A percentile compares a stretch with the other conserved stretches of the same genome.
Conservation (phyloP, 2,329 filamentous ascomycete species). For the Hysterium pulicare region DNA sequence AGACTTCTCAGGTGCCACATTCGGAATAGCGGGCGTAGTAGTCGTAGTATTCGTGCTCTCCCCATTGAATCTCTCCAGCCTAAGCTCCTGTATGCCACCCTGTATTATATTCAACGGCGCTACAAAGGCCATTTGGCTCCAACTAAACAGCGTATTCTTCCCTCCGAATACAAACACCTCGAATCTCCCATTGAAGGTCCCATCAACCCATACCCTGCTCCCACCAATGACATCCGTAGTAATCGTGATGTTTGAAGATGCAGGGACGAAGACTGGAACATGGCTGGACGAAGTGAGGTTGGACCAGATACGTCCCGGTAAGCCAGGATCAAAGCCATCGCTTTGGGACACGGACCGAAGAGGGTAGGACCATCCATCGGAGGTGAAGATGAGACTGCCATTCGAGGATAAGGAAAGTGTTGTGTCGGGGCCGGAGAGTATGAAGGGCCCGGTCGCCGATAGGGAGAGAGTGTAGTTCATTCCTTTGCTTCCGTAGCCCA, state of each 20-base stretch:
- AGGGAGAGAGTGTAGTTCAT: conserved; percentile 46
- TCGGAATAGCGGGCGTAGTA: no score
- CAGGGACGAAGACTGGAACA: conserved; percentile 35
- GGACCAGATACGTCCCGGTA: conserved; percentile 53
- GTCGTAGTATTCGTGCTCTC: not conserved
- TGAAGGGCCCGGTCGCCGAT: conserved; percentile 41
- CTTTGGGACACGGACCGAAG: conserved; percentile 44
- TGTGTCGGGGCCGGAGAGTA: conserved; percentile 43
- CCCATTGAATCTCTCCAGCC: not conserved
- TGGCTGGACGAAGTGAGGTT: conserved; percentile 49
- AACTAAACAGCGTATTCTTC: conserved; percentile 50
- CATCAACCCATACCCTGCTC: conserved; percentile 49
- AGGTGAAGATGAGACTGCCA: conserved; percentile 41
- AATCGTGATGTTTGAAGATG: conserved; percentile 35
- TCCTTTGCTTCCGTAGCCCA: conserved; percentile 43
- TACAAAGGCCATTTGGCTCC: conserved; percentile 58
- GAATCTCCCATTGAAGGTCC: conserved; percentile 48
- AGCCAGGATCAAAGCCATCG: conserved; percentile 46
- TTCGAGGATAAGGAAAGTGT: conserved; percentile 36
- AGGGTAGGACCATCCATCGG: conserved; percentile 47
- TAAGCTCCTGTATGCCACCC: conserved; percentile 22
- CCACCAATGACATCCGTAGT: conserved; percentile 46
- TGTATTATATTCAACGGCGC: conserved; percentile 43
- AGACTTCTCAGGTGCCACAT: no score
- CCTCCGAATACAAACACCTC: conserved; percentile 56